phyloP scores from a whole-genome alignment of 495 filamentous ascomycete genomes.

The Aspergillus bridgeri region DNA sequence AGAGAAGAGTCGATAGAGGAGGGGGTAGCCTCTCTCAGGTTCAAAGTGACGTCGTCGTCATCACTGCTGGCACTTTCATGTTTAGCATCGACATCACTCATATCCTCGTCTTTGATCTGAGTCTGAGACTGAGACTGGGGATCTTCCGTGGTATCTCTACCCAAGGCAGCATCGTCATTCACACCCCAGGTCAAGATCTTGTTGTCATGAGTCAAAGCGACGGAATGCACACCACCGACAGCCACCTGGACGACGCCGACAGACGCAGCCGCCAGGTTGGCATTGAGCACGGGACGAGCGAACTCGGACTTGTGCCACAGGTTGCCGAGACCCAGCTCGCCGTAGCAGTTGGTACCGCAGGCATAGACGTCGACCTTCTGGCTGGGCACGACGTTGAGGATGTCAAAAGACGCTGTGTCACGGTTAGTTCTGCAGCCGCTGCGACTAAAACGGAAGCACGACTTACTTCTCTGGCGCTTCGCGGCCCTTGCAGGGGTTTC shows the following conservation, averaged over 20 bases:
- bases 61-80: conserved; percentile 25
- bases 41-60: conserved; percentile 51
- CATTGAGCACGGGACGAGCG: conserved; percentile 51
- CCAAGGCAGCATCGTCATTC: conserved; percentile 68
- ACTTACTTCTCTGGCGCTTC: neutral
- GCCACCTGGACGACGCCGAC: conserved; percentile 60
- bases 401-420: neutral
- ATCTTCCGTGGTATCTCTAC: conserved; percentile 56
- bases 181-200: conserved; percentile 70
- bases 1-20: conserved; percentile 39
- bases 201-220: conserved; percentile 63
- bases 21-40: conserved; percentile 58
- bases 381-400: conserved; percentile 22
- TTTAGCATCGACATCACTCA: conserved; percentile 37
- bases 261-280: conserved; percentile 36
- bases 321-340: conserved; percentile 53
- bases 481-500: neutral
- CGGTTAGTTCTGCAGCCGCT: neutral
- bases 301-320: conserved; percentile 44
- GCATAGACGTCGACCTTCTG: conserved; percentile 48
- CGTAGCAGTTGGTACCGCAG: conserved; percentile 47
- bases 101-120: conserved; percentile 35
- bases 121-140: too few species aligned
- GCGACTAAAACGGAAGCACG: too few species aligned
- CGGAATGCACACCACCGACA: conserved; percentile 64